These are phyloP conservation scores for Hura crepitans DNA, from an alignment of 441 rosid species.

Conservation along the genomic window DNA sequence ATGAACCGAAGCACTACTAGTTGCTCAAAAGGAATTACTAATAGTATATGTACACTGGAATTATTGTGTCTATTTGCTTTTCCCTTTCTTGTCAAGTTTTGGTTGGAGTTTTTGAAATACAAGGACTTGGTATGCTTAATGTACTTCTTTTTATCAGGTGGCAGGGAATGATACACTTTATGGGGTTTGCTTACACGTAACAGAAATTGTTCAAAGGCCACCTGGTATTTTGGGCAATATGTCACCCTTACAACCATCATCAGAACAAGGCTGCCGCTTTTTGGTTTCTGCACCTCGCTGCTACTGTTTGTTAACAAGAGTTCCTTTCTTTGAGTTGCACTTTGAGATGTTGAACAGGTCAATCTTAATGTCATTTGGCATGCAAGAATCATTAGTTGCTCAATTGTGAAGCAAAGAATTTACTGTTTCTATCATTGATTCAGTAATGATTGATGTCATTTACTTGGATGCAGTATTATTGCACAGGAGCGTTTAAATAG, in stretches of 20 bases:
- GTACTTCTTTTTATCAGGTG: slow-evolving; percentile 51
- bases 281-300: slow-evolving; percentile 97
- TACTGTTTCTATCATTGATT: slow-evolving; percentile 1
- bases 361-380: slow-evolving; percentile 21
- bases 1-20: neutral
- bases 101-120: slow-evolving; percentile 7
- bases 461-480: slow-evolving; percentile 71
- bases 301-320: slow-evolving; percentile 86
- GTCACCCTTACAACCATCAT: slow-evolving; percentile 47
- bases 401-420: slow-evolving; percentile 13
- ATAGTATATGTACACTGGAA: neutral
- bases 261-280: slow-evolving; percentile 65
- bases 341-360: slow-evolving; percentile 95
- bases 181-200: slow-evolving; percentile 86
- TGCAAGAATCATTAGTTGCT: slow-evolving; percentile 20
- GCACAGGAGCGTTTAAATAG: slow-evolving; percentile 96
- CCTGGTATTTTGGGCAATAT: slow-evolving; percentile 67
- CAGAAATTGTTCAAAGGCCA: slow-evolving; percentile 91
- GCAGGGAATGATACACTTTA: slow-evolving; percentile 87
- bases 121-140: slow-evolving; percentile 21
- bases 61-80: neutral
- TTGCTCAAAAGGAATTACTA: neutral
- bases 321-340: slow-evolving; percentile 94
- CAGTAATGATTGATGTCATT: slow-evolving; percentile 21
- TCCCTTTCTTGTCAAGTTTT: neutral